A percentile compares a stretch with the other conserved stretches of the same genome.
Evolutionary conservation across 768 basidiomycete genomes (phyloP).

Genomic region (Albatrellus ellisii): DNA sequence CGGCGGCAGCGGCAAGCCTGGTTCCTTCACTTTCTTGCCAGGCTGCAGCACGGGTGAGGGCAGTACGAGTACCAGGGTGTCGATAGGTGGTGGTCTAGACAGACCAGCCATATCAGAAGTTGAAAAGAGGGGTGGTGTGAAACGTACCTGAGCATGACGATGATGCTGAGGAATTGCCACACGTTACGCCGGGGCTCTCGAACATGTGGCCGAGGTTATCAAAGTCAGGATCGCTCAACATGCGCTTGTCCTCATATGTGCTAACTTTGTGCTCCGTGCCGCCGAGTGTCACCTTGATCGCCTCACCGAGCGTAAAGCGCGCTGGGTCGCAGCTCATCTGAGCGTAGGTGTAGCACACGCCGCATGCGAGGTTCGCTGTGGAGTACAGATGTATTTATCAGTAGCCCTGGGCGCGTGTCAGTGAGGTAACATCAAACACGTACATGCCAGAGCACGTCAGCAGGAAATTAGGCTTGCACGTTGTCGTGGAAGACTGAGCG

Average conservation of each 20-base stretch:
- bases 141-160: too few species aligned
- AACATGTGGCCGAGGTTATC: slow-evolving; percentile 77
- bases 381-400: too few species aligned
- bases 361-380: slow-evolving; percentile 65
- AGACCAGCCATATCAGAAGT: too few species aligned
- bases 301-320: slow-evolving; percentile 53
- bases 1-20: slow-evolving; percentile 21
- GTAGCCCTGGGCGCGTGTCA: too few species aligned
- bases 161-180: slow-evolving; percentile 84
- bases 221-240: slow-evolving; percentile 89
- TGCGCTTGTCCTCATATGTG: slow-evolving; percentile 76
- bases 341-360: slow-evolving; percentile 74
- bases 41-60: slow-evolving; percentile 54
- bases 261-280: slow-evolving; percentile 35
- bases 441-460: too few species aligned
- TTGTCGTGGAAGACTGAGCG: too few species aligned
- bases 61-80: slow-evolving; percentile 43
- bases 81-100: slow-evolving; percentile 44
- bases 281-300: slow-evolving; percentile 57
- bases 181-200: slow-evolving; percentile 63
- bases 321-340: slow-evolving; percentile 61
- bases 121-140: too few species aligned
- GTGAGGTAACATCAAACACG: too few species aligned
- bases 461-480: too few species aligned
- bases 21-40: slow-evolving; percentile 24